phyloP scores from a whole-genome alignment of 306 rosid species.

The Quercus rubra region DNA sequence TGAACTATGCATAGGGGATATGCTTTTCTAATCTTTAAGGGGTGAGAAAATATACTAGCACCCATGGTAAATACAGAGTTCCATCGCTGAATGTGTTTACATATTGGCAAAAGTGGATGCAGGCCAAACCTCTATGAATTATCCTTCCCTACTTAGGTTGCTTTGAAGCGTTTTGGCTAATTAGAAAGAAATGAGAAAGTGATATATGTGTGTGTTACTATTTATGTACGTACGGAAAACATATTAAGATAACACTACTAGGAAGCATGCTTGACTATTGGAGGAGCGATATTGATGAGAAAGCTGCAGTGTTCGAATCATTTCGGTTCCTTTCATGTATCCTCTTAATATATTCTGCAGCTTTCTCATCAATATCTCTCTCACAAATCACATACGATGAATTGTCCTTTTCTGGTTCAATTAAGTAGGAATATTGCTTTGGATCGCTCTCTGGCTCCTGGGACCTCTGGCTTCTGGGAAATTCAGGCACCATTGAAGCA shows the following conservation, averaged over 20 bases:
- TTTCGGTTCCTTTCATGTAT: conserved; percentile 8
- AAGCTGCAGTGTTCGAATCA: background rate
- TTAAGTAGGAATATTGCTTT: conserved; percentile 14
- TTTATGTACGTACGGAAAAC: no score
- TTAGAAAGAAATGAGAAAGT: background rate
- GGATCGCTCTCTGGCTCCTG: conserved; percentile 21
- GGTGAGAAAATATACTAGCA: background rate
- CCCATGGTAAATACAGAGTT: background rate
- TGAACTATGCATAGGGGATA: background rate
- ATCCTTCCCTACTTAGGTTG: background rate
- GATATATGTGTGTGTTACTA: background rate
- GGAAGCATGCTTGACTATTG: background rate
- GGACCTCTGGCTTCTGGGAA: conserved; percentile 9
- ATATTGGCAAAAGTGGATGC: background rate
- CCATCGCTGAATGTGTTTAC: background rate
- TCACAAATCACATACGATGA: background rate
- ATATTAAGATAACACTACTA: background rate
- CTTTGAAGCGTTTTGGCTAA: background rate
- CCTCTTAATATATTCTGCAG: conserved; percentile 13
- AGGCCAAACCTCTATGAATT: background rate
- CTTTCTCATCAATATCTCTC: conserved; percentile 11
- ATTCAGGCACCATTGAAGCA: background rate
- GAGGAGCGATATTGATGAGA: background rate
- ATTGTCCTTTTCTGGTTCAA: conserved; percentile 14
- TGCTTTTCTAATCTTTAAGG: background rate